Evolutionary conservation across 2,329 filamentous ascomycete genomes (phyloP), one percentile per base, ranked within the genome.

Genomic region (Bipolaris victoriae): DNA sequence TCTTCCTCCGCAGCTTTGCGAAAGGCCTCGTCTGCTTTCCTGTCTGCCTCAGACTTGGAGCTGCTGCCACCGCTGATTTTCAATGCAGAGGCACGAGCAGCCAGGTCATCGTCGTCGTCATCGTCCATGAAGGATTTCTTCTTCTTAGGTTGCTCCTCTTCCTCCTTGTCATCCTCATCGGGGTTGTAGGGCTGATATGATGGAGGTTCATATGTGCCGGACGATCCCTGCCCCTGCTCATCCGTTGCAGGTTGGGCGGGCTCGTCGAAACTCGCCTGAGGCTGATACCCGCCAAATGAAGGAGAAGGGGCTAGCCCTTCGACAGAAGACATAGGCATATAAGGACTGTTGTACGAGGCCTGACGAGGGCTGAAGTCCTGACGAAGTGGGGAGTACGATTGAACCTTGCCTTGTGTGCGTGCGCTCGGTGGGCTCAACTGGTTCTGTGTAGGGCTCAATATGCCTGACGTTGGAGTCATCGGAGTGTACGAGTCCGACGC

Each of bases 11-110:
- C 94, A 24, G 91, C 91, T 75, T 89, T 92, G 53, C 88, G 86
- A 81, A 97, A 91, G 74, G 92, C 88, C 68, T 96, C 93, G 55
- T 92, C 89, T 46, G 93, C 92, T 74, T 92, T 90, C 22, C 86
- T 84, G 68, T 96, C 91, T 68, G 78, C 78, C 7, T 76, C 70
- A 5, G 73, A 70, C 54, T 75, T 76, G 33, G 55, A 54, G 45
- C 45, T 49, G 16, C 36, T 40, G 37, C 57, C 56, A 11, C 53
- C 57, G 31, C 60, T 61, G 24, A 69, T 68, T 61, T 80, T 83
- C 50, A 83, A 76, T 2, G 82, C 79, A 1, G 84, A 79, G 41
- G 83, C 84, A 33, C 81, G 80, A 37, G 78, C 72, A 6, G 80
- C 79, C 31, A 86, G 80, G 41, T 90, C 83, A 57, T 90, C 87